Evolutionary conservation across 371 early-diverging fungal genomes (phyloP), one percentile per base, ranked within the genome.

Genomic region (Entomophthora muscae): DNA sequence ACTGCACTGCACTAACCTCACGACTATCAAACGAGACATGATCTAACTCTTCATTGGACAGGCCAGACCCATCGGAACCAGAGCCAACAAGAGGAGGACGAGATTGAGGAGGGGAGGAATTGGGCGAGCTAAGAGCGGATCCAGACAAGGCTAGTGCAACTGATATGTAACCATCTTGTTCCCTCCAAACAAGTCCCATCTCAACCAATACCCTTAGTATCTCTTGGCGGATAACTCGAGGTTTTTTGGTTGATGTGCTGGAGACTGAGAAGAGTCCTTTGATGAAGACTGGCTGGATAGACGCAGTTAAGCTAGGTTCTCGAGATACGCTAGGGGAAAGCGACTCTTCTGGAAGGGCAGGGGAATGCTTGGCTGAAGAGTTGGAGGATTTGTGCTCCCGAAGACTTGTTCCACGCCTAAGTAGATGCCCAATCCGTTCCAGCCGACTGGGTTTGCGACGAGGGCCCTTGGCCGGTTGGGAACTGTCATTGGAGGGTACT

Each of bases 251-350:
- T 1, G 86, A 80, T 0, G 90, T 89, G 1, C 86, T 88, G 2
- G 79, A 71, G 7, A 86, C 87, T 0, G 85, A 83, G 64, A 90
- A 86, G 1, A 90, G 69, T 0, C 86, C 86, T 69, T 86, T 86
- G n/a, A 90, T 70, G 66, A 77, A 81, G 1, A 90, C 85, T 0
- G 84, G 80, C 59, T 78, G 76, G 7, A 61, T 61, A n/a, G 13
- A 12, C 42, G 13, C 21, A 22, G 21, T 42, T 2, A 33, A 13
- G 21, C 27, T 2, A 22, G 61, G 61, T 52, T 86, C 60, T 7
- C 53, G 21, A 22, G 3, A 1, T 22, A 12, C 10, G 1, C 53
- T n/a, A 29, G 54, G 63, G 17, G 31, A 53, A 3, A 2, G 28
- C 10, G 61, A 26, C 3, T 61, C 30, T 61, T 23, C 10, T 12